phyloP scores from a whole-genome alignment of 306 rosid species.

The Trifolium pratense region DNA sequence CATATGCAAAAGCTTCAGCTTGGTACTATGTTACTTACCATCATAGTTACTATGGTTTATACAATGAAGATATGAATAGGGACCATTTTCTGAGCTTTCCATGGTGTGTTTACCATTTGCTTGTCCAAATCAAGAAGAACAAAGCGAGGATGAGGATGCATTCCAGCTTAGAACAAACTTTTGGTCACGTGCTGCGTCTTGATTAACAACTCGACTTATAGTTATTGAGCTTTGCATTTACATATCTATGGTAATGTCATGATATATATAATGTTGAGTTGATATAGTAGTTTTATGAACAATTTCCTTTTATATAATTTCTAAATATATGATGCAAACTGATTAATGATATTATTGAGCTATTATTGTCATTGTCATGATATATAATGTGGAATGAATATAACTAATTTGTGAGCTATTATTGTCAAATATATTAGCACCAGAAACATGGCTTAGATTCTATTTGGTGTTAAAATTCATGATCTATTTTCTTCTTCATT shows the following conservation, averaged over 20 bases:
- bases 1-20: constrained; percentile 80
- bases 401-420: no score
- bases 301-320: not conserved
- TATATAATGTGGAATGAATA: no score
- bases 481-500: no score
- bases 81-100: constrained; percentile 75
- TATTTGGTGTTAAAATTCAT: no score
- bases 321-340: not conserved
- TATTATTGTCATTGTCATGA: no score
- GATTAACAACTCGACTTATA: constrained; percentile 18
- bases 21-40: constrained; percentile 85
- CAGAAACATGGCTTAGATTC: no score
- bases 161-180: constrained; percentile 31
- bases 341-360: not conserved
- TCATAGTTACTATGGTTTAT: constrained; percentile 60
- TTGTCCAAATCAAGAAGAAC: constrained; percentile 57
- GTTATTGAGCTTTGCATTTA: no score
- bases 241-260: not conserved
- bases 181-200: constrained; percentile 18
- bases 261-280: not conserved
- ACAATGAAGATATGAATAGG: constrained; percentile 61
- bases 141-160: constrained; percentile 41
- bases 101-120: constrained; percentile 67
- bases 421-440: no score
- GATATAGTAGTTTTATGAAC: not conserved